Conservation (phyloP, 2,329 filamentous ascomycete species). For the Dactylonectria estremocensis region DNA sequence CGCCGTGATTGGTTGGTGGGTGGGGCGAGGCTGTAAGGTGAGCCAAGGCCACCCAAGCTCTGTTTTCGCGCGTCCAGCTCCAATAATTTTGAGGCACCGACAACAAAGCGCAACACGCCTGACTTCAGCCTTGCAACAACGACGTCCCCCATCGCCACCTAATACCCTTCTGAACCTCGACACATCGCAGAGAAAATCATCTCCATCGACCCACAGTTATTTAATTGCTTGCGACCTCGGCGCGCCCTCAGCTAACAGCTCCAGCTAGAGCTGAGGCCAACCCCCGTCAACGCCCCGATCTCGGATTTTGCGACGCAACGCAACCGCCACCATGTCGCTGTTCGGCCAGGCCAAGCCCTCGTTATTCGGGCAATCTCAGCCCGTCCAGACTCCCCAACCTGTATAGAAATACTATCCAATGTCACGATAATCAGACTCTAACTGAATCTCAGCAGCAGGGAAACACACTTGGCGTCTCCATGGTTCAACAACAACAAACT, state of each 20-base stretch:
- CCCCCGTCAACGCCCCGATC: constrained; percentile 26
- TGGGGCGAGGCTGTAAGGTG: constrained; percentile 51
- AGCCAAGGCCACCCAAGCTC: constrained; percentile 31
- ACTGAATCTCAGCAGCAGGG: constrained; percentile 56
- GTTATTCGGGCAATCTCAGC: constrained; percentile 58
- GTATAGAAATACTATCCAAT: constrained; percentile 39
- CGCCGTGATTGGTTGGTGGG: constrained; percentile 54
- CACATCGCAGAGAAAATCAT: background rate
- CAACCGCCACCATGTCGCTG: constrained; percentile 52
- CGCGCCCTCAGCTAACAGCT: constrained; percentile 26
- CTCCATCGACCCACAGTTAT: background rate
- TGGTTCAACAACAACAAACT: constrained; percentile 57
- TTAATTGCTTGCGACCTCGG: constrained; percentile 2
- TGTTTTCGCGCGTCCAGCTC: constrained; percentile 51
- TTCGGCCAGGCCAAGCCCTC: constrained; percentile 59
- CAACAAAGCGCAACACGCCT: constrained; percentile 40
- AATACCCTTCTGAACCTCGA: background rate
- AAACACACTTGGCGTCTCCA: constrained; percentile 47
- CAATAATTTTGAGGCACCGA: constrained; percentile 48
- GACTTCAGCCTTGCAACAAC: constrained; percentile 38
- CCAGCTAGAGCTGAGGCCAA: constrained; percentile 32
- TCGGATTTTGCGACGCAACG: constrained; percentile 29
- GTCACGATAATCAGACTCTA: constrained; percentile 35
- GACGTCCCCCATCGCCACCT: background rate
- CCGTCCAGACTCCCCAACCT: constrained; percentile 52